A percentile compares a stretch with the other conserved stretches of the same genome.
Conservation (phyloP, 139 green algal species). For the Chlamydomonas eustigma region DNA sequence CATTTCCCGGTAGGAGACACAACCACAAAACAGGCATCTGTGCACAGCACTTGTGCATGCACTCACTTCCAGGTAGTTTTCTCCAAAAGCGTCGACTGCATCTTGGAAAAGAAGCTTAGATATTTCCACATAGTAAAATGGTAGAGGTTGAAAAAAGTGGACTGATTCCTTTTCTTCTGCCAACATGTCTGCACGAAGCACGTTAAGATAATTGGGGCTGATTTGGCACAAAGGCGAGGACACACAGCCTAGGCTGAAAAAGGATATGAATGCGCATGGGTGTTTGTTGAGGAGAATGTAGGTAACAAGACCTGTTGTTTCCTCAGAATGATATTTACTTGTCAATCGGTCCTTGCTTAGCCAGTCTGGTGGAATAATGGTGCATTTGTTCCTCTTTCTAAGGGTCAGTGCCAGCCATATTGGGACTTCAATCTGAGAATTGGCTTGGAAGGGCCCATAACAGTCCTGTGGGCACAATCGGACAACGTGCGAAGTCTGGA, state of each 20-base stretch:
- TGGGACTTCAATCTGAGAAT: constrained; percentile 66
- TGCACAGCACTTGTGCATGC: no score
- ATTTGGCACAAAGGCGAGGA: no score
- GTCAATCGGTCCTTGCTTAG: constrained; percentile 53
- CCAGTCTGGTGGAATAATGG: constrained; percentile 72
- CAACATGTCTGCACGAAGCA: neutral
- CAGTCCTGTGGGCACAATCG: constrained; percentile 42
- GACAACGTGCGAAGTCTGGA: neutral
- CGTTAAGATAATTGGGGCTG: no score
- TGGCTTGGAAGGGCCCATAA: constrained; percentile 77
- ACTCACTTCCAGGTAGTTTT: constrained; percentile 8
- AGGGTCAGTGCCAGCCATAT: constrained; percentile 80
- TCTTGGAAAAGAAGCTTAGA: constrained; percentile 42
- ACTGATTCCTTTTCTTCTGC: constrained; percentile 45
- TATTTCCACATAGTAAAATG: constrained; percentile 73
- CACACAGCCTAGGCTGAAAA: neutral
- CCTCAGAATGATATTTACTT: no score
- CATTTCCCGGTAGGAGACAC: no score
- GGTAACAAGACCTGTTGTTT: no score
- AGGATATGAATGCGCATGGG: neutral
- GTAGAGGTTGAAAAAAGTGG: constrained; percentile 67
- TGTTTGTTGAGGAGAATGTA: no score
- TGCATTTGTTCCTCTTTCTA: constrained; percentile 68
- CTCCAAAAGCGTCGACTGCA: constrained; percentile 47
- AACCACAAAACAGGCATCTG: no score